Base-by-base conservation (phyloP, 176 grass and related monocot genomes). In the Pharus latifolius region DNA sequence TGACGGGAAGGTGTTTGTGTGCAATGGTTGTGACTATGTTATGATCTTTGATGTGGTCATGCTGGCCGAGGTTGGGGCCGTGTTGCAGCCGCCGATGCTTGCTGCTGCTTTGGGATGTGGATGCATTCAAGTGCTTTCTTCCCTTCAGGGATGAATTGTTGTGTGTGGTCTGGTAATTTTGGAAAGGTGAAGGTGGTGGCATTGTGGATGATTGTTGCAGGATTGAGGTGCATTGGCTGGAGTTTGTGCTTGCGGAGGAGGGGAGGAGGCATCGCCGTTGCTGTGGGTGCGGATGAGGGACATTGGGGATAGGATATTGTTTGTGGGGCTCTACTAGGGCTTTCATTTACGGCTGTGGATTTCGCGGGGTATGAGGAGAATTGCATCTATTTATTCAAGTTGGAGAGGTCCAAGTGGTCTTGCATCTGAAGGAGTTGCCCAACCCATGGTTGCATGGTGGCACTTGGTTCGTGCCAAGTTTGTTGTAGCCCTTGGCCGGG, bases 301-400 rank as follows among this genome's bases (percentile, higher is more conserved):
- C 66, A 69, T 69, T 69, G 47, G 66, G 24, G 20, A 69, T 17
- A 52, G 32, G 30, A 52, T 69, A 31, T 30, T 69, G 7, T 69
- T 69, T 38, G 33, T 53, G 51, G 66, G 66, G 20, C 66, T 69
- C 48, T 69, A 38, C 48, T 48, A 69, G 66, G 66, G 66, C 3
- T 69, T 69, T 69, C 66, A 4, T 52, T 69, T 48, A 15, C 1
- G 2, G 48, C 66, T 5, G 31, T 19, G 0, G 31, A 69, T 38
- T 69, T 69, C 13, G 6, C 19, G 0, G 48, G 66, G 2, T 52
- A 52, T n/a, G n/a, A 69, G 44, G 66, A 48, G 18, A 24, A 53
- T 69, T 69, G 66, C 32, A 37, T 69, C 6, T 69, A 53, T 37
- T 69, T 52, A 46, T 69, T 69, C 32, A 69, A 50, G 66, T 1